A percentile compares a stretch with the other conserved stretches of the same genome.
phyloP scores from a whole-genome alignment of 2,329 filamentous ascomycete genomes.

The Epichloe festucae region DNA sequence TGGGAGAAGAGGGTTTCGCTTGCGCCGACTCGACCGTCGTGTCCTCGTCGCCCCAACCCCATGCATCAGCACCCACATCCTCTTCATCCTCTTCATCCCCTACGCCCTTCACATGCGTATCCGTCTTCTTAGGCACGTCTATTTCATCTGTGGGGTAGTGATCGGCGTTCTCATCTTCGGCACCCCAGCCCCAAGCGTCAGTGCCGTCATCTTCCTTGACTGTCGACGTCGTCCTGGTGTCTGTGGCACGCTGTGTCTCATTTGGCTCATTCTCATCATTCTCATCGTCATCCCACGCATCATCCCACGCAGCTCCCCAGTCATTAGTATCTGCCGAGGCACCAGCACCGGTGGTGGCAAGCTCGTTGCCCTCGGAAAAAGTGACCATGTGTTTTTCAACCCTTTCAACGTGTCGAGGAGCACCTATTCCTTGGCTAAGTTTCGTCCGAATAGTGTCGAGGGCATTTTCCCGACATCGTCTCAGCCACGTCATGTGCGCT shows the following conservation, averaged over 20 bases:
- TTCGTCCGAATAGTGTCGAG: slow-evolving; percentile 61
- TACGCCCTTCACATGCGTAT: slow-evolving; percentile 6
- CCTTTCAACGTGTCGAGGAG: slow-evolving; percentile 61
- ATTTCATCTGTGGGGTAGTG: slow-evolving; percentile 9
- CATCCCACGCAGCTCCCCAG: slow-evolving; percentile 67
- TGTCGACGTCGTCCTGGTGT: slow-evolving; percentile 7
- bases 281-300: slow-evolving; percentile 65
- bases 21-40: slow-evolving; percentile 13
- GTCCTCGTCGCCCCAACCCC: slow-evolving; percentile 75
- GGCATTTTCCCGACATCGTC: slow-evolving; percentile 66
- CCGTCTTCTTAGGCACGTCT: neutral
- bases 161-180: slow-evolving; percentile 31
- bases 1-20: slow-evolving; percentile 5
- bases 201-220: slow-evolving; percentile 28
- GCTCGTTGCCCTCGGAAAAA: slow-evolving; percentile 49
- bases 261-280: slow-evolving; percentile 22
- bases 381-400: slow-evolving; percentile 73
- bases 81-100: slow-evolving; percentile 7
- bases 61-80: slow-evolving; percentile 51
- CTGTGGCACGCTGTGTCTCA: slow-evolving; percentile 9
- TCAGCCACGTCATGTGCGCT: slow-evolving; percentile 73
- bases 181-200: slow-evolving; percentile 80
- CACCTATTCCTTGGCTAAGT: slow-evolving; percentile 53
- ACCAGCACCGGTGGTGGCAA: slow-evolving; percentile 40
- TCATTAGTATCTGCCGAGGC: slow-evolving; percentile 39